Base-by-base conservation (phyloP, 495 filamentous ascomycete genomes). In the Penicillium paradoxum region DNA sequence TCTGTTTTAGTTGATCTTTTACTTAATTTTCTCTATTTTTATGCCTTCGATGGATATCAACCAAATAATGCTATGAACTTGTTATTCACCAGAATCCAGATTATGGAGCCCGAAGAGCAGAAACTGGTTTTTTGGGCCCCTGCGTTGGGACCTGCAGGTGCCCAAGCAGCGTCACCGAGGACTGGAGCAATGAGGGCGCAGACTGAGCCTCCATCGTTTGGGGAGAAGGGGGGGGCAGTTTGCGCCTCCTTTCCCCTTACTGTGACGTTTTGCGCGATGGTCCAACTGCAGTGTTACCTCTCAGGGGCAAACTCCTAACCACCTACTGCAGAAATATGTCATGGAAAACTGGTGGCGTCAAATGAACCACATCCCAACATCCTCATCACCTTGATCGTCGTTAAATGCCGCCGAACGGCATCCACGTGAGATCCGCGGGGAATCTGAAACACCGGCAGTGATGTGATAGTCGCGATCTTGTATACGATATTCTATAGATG, bases 371-470 rank as follows among this genome's bases (percentile, higher is more conserved):
- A 38, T 3, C 14, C 19, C 32, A 34, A n/a, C 21, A 15, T 17
- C 34, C n/a, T 27, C 8, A 43, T 42, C 22, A 18, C 11, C 40
- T 39, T 36, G 59, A 63, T 65, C 58, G 53, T 55, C 56, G 21
- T 36, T 48, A 62, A 65, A 39, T 65, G 54, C 59, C 59, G 60
- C 45, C 55, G 55, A 62, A 55, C 59, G 56, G 54, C 51, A 53
- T 51, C 53, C 62, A 66, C 63, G 60, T 63, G 63, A 63, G 63
- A 60, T 65, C 53, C 58, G 55, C 52, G 62, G 56, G 56, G 52
- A 36, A 60, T 63, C 59, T 63, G 59, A 65, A 60, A 63, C 62
- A 47, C 53, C 38, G 53, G 55, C 32, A 40, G 41, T 54, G 34
- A 37, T 18, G 38, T 56, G 50, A 53, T 37, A 14, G 49, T 53